Percentiles rank a stretch among this genome's conserved stretches.
These are phyloP conservation scores for Stipa capillata DNA, from an alignment of 176 grass and related monocot genomes.

Conservation along the genomic window DNA sequence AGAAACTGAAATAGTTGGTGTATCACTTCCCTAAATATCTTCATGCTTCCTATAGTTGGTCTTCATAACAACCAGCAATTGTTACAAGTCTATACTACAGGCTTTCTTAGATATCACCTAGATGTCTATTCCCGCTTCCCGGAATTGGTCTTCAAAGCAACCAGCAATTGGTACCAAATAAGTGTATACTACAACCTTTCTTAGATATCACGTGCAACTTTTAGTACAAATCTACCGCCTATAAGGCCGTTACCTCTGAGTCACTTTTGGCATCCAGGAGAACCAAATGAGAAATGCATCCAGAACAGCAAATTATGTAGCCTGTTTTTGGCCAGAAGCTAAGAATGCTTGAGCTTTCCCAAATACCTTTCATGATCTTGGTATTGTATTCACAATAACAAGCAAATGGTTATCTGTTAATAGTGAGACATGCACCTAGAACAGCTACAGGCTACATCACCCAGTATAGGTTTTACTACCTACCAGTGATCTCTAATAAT, in stretches of 20 bases:
- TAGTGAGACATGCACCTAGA: background rate
- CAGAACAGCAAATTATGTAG: background rate
- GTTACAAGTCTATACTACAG: background rate
- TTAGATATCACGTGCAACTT: background rate
- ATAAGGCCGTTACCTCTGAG: background rate
- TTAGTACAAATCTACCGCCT: background rate
- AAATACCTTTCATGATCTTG: background rate
- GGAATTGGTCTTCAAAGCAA: background rate
- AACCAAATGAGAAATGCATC: too few species aligned
- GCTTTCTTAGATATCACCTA: background rate
- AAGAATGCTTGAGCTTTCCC: background rate
- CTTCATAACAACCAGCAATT: too few species aligned
- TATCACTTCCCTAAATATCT: background rate
- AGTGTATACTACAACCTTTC: background rate
- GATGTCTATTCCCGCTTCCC: background rate
- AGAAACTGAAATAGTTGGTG: background rate
- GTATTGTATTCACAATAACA: too few species aligned
- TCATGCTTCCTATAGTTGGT: too few species aligned
- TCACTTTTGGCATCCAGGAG: too few species aligned
- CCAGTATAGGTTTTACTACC: background rate
- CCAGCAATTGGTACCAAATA: background rate
- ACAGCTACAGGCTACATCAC: background rate
- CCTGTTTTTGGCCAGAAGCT: background rate
- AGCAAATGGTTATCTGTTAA: background rate
- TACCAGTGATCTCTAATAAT: background rate